These are phyloP conservation scores for Brettanomyces anomalus DNA, from an alignment of 805 yeast species.

Conservation along the genomic window DNA sequence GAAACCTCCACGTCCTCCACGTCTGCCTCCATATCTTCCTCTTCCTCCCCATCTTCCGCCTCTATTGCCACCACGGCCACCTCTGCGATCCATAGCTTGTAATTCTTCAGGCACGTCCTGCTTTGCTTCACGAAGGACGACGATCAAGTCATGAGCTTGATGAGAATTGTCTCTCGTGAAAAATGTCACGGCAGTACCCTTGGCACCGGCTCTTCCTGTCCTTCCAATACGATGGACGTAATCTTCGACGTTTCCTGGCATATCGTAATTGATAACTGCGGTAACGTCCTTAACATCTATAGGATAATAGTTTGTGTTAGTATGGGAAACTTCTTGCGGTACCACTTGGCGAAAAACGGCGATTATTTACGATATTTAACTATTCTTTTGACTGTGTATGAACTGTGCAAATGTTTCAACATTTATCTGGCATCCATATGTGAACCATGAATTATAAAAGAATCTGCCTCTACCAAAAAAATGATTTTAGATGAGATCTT, in stretches of 20 bases:
- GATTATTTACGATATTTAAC: too few species aligned
- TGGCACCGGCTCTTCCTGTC: constrained; percentile 98
- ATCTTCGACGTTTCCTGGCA: constrained; percentile 98
- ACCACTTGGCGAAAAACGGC: too few species aligned
- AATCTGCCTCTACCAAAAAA: too few species aligned
- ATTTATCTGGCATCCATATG: too few species aligned
- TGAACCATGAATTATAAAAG: too few species aligned
- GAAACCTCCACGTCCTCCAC: constrained; percentile 26
- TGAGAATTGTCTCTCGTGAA: constrained; percentile 83
- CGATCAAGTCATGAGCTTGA: constrained; percentile 83
- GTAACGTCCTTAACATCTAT: constrained; percentile 96
- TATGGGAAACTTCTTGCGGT: constrained; percentile 2
- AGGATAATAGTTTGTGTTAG: constrained; percentile 11
- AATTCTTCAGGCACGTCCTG: constrained; percentile 81
- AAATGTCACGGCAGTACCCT: constrained; percentile 91
- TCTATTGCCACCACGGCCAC: constrained; percentile 52
- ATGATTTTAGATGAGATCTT: too few species aligned
- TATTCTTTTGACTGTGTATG: too few species aligned
- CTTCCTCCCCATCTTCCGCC: constrained; percentile 40
- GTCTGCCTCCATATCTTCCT: constrained; percentile 39
- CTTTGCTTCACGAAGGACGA: constrained; percentile 91
- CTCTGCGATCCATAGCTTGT: constrained; percentile 65
- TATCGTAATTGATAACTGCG: constrained; percentile 87
- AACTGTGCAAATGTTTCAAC: too few species aligned
- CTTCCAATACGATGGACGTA: constrained; percentile 98